Evolutionary conservation across 192 early-diverging fungal genomes (phyloP).

Genomic region (Gamsiella multidivaricata): DNA sequence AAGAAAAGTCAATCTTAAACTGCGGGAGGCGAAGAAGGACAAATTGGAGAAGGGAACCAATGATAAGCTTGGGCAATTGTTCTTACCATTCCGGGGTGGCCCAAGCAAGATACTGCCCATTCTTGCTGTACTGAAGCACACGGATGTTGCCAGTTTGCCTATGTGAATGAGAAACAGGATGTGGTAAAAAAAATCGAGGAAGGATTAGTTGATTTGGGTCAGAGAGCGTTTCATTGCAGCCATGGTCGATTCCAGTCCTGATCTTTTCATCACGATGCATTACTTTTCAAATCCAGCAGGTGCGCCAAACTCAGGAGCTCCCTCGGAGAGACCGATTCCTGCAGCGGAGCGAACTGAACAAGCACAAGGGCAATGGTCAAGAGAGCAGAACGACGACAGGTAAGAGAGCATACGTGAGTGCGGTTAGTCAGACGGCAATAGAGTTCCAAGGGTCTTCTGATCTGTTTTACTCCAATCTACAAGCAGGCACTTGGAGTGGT

Average conservation of each 20-base stretch:
- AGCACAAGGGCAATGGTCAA: background rate
- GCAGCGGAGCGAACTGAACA: constrained; percentile 62
- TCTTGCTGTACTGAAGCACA: constrained; percentile 77
- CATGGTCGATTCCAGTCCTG: background rate
- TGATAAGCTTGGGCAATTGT: background rate
- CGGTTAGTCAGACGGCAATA: constrained; percentile 24
- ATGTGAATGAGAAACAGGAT: background rate
- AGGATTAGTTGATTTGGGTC: background rate
- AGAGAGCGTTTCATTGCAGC: too few species aligned
- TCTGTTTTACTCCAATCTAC: background rate
- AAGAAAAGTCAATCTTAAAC: background rate
- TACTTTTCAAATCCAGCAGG: constrained; percentile 66
- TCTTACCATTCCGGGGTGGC: constrained; percentile 67
- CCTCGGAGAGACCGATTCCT: constrained; percentile 64
- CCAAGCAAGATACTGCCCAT: constrained; percentile 78
- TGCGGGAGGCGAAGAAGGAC: background rate
- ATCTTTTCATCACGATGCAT: background rate
- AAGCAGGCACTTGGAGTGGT: too few species aligned
- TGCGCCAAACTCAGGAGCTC: constrained; percentile 63
- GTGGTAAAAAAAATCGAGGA: background rate
- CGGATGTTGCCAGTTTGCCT: constrained; percentile 61
- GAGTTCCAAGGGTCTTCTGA: constrained; percentile 4
- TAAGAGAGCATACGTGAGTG: background rate
- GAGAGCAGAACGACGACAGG: background rate
- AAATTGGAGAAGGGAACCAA: constrained; percentile 5